Evolutionary conservation across 768 basidiomycete species (phyloP).

Genomic region (Clavulina sp.): DNA sequence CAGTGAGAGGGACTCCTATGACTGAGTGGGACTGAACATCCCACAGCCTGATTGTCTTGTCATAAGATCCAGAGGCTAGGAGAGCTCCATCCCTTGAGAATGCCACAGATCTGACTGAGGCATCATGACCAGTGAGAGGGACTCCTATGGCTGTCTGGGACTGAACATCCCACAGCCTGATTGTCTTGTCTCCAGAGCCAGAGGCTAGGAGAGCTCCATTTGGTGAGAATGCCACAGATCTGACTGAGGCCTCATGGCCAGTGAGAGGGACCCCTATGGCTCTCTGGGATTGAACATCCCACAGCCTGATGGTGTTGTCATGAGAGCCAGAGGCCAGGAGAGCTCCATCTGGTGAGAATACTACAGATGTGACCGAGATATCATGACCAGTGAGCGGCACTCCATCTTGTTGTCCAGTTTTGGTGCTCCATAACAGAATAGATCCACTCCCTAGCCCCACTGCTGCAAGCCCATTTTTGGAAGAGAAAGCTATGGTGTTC

Average conservation of each 20-base stretch:
- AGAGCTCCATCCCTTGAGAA: background rate
- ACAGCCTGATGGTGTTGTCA: no score
- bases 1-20: constrained; percentile 1
- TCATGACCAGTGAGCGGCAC: constrained; percentile 8
- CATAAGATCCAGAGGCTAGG: constrained; percentile 27
- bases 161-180: background rate
- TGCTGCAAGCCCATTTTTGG: no score
- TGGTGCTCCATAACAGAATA: no score
- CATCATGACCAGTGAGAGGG: background rate
- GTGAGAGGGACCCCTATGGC: background rate
- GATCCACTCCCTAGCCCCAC: no score
- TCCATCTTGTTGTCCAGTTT: no score
- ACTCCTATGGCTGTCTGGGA: background rate
- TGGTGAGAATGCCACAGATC: background rate
- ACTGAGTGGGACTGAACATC: constrained; percentile 23
- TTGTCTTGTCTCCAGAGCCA: background rate
- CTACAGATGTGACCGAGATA: constrained; percentile 23
- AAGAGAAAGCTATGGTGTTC: no score
- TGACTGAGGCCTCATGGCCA: background rate
- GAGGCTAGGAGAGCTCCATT: background rate
- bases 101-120: background rate
- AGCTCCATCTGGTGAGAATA: constrained; percentile 25
- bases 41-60: constrained; percentile 28
- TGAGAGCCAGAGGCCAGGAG: no score
- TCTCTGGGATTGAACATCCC: no score